These are phyloP conservation scores for Arachis hypogaea DNA, from an alignment of 306 rosid species.

Conservation along the genomic window DNA sequence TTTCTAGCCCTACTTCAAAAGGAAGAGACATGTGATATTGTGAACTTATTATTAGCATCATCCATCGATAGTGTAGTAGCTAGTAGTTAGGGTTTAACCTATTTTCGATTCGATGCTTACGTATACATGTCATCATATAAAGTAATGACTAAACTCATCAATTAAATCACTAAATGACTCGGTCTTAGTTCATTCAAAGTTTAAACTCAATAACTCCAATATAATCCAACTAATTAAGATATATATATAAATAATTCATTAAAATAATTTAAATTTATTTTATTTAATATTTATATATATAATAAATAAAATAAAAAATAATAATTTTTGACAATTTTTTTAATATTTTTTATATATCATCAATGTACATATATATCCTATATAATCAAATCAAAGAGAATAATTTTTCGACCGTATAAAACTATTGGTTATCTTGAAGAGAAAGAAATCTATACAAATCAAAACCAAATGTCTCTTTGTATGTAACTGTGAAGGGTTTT, in stretches of 20 bases:
- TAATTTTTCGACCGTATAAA: constrained; percentile 43
- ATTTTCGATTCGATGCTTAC: constrained; percentile 21
- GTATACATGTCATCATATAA: neutral
- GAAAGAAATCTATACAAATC: constrained; percentile 44
- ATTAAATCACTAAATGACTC: constrained; percentile 29
- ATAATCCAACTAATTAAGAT: constrained; percentile 7
- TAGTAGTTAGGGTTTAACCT: constrained; percentile 18
- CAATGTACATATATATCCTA: neutral
- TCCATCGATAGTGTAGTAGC: constrained; percentile 9
- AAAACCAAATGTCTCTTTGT: constrained; percentile 54
- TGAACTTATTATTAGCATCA: constrained; percentile 24
- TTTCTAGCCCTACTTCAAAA: constrained; percentile 47
- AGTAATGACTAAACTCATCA: neutral
- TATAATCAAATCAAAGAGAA: constrained; percentile 43
- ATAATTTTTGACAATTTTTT: too few species aligned
- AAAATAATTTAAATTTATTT: too few species aligned
- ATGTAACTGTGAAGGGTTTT: constrained; percentile 38
- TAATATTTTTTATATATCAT: too few species aligned
- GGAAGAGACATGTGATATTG: constrained; percentile 47
- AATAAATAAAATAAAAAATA: too few species aligned
- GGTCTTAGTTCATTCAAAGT: neutral
- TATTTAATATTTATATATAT: too few species aligned
- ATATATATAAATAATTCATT: too few species aligned
- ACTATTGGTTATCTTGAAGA: constrained; percentile 41
- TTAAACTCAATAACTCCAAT: constrained; percentile 39